phyloP scores from a whole-genome alignment of 1,284 basidiomycete genomes.

The Ceratobasidium sp. region DNA sequence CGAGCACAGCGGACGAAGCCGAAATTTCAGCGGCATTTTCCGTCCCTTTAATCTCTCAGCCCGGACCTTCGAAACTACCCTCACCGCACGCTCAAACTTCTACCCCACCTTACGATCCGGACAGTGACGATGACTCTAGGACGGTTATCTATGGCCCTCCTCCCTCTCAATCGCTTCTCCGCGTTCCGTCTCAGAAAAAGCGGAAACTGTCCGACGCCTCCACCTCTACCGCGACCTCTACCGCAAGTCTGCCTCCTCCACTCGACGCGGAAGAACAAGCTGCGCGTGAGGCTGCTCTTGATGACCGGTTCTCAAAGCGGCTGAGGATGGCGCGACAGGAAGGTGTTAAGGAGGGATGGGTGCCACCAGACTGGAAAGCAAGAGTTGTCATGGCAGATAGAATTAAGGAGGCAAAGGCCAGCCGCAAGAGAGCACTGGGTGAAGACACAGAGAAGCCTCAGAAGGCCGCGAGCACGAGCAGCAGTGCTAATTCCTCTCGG shows the following conservation, averaged over 20 bases:
- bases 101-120: not conserved
- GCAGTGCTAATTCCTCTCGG: not conserved
- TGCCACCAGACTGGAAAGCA: conserved; percentile 39
- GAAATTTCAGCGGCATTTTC: conserved; percentile 35
- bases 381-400: conserved; percentile 26
- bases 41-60: not conserved
- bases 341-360: conserved; percentile 35
- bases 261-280: conserved; percentile 22
- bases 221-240: conserved; percentile 7
- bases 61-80: not conserved
- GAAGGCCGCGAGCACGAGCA: not conserved
- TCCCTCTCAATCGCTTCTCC: not conserved
- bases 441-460: not conserved
- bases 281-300: conserved; percentile 19
- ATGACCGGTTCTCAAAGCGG: conserved; percentile 30
- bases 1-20: conserved; percentile 41
- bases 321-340: conserved; percentile 5
- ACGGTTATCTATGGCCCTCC: conserved; percentile 38
- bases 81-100: not conserved
- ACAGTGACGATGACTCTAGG: conserved; percentile 21
- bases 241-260: conserved; percentile 1
- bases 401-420: conserved; percentile 27
- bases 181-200: conserved; percentile 16
- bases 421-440: not conserved
- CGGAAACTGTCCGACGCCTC: conserved; percentile 35